A percentile compares a stretch with the other conserved stretches of the same genome.
Conservation (phyloP, 1,284 basidiomycete genomes). For the Naganishia cerealis region DNA sequence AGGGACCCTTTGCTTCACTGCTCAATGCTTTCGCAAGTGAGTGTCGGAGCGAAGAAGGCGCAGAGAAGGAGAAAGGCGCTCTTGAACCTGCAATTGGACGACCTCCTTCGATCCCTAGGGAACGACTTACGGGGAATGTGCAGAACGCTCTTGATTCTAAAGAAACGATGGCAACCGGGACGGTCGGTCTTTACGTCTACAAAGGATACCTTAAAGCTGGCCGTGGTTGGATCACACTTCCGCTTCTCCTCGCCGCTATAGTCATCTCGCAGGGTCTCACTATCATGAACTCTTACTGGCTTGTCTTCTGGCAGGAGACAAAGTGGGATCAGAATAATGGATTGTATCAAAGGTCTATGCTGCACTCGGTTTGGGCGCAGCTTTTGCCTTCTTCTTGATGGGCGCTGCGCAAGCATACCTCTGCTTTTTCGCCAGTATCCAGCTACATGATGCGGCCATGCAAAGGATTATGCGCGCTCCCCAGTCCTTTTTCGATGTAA, state of each 20-base stretch:
- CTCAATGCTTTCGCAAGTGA: conserved; percentile 49
- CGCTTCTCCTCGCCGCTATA: conserved; percentile 54
- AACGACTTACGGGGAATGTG: conserved; percentile 48
- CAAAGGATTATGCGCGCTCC: conserved; percentile 41
- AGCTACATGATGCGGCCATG: conserved; percentile 63
- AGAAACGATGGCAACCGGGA: conserved; percentile 53
- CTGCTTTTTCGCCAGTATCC: conserved; percentile 65
- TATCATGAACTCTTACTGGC: conserved; percentile 42
- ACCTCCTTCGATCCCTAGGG: conserved; percentile 32
- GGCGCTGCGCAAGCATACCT: conserved; percentile 57
- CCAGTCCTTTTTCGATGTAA: conserved; percentile 40
- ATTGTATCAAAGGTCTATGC: conserved; percentile 62
- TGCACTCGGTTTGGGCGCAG: conserved; percentile 57
- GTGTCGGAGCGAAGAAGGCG: conserved; percentile 59
- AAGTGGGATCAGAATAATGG: conserved; percentile 38
- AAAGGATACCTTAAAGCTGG: conserved; percentile 58
- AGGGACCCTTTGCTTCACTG: conserved; percentile 61
- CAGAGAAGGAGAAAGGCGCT: conserved; percentile 50
- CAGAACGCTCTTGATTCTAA: conserved; percentile 55
- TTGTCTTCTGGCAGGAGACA: conserved; percentile 47
- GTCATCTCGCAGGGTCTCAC: conserved; percentile 49
- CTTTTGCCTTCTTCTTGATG: conserved; percentile 58
- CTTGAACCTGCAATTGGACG: conserved; percentile 50
- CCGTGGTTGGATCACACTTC: conserved; percentile 56
- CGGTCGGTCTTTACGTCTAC: conserved; percentile 47